These are phyloP conservation scores for Blastocystis hominis DNA, from an alignment of 352 stramenopile species.

Conservation along the genomic window DNA sequence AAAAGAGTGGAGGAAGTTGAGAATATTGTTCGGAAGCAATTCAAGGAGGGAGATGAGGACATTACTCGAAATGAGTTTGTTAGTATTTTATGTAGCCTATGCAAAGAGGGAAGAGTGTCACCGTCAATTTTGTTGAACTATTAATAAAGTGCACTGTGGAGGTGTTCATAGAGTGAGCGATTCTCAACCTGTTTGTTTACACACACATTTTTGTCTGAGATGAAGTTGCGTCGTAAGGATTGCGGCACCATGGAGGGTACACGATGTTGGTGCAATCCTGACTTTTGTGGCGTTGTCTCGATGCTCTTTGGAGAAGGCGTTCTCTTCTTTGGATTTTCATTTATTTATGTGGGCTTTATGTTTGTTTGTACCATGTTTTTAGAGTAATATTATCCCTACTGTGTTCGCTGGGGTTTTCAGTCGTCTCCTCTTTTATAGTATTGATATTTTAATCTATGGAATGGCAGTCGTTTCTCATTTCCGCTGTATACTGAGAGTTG, in stretches of 20 bases:
- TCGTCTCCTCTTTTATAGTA: not conserved
- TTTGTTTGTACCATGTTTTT: not conserved
- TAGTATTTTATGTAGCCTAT: not conserved
- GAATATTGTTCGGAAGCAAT: not conserved
- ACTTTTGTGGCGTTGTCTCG: slow-evolving; percentile 11
- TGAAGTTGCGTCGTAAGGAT: not conserved
- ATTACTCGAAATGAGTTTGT: not conserved
- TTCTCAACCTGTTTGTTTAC: not conserved
- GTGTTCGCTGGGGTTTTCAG: not conserved
- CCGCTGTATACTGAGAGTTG: not conserved
- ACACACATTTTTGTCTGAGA: not conserved
- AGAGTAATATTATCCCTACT: slow-evolving; percentile 10
- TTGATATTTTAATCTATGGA: slow-evolving; percentile 31
- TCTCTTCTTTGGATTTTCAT: slow-evolving; percentile 19
- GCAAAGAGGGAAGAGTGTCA: no score
- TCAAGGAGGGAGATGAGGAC: not conserved
- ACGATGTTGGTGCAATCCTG: slow-evolving; percentile 11
- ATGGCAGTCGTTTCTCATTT: slow-evolving; percentile 47
- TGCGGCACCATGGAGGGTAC: slow-evolving; percentile 22
- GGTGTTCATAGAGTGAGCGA: not conserved
- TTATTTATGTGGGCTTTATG: not conserved
- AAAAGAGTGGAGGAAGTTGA: not conserved
- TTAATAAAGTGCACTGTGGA: not conserved
- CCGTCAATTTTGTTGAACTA: not conserved
- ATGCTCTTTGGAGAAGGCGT: slow-evolving; percentile 6